These are phyloP conservation scores for Malus fusca DNA, from an alignment of 306 rosid species.

Conservation along the genomic window DNA sequence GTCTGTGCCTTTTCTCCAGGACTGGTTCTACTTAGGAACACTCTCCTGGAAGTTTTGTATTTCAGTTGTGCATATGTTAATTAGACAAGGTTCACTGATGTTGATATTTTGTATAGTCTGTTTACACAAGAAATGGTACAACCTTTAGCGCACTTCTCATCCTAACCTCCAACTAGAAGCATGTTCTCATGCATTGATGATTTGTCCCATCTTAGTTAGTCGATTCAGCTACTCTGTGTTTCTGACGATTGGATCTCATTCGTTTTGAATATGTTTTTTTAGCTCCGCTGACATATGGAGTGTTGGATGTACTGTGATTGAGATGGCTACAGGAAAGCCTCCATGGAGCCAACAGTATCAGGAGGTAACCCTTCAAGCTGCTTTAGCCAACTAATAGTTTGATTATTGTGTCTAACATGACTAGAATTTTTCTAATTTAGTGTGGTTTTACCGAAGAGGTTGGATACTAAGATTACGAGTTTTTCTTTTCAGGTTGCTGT, in stretches of 20 bases:
- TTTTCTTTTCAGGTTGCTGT: slow-evolving; percentile 70
- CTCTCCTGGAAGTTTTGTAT: background rate
- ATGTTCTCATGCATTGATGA: background rate
- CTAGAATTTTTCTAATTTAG: slow-evolving; percentile 2
- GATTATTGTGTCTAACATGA: background rate
- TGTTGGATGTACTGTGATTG: slow-evolving; percentile 92
- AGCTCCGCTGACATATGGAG: slow-evolving; percentile 99
- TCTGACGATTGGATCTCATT: slow-evolving; percentile 20
- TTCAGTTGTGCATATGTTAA: background rate
- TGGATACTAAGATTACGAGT: slow-evolving; percentile 14
- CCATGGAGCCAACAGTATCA: slow-evolving; percentile 98
- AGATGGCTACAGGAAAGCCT: slow-evolving; percentile 98
- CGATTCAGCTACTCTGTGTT: background rate
- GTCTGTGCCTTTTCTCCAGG: background rate
- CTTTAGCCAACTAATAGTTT: slow-evolving; percentile 8
- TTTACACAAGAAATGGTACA: background rate
- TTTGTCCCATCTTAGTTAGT: background rate
- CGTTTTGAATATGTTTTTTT: slow-evolving; percentile 17
- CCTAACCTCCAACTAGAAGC: background rate
- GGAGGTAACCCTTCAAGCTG: slow-evolving; percentile 49
- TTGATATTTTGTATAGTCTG: background rate
- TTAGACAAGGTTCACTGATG: background rate
- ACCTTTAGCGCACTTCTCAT: background rate
- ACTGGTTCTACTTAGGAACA: background rate
- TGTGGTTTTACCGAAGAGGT: background rate